Percentiles rank a stretch among this genome's conserved stretches.
Conservation (phyloP, 2,329 filamentous ascomycete genomes). For the Thyridium curvatum region DNA sequence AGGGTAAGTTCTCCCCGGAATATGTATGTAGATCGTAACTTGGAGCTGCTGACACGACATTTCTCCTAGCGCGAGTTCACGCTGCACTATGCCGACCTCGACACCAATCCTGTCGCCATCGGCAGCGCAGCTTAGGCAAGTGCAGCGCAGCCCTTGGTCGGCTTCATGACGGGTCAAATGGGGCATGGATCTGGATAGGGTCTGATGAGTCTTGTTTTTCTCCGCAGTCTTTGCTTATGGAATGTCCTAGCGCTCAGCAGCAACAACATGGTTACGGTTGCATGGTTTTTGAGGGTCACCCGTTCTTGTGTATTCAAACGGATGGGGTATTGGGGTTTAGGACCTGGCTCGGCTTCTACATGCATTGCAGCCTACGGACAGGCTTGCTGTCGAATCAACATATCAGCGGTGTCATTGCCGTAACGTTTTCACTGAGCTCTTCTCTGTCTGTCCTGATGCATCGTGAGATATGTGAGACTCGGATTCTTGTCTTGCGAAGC, state of each 20-base stretch:
- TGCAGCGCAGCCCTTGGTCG: not conserved
- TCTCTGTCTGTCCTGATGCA: no score
- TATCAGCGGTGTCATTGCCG: no score
- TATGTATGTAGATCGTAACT: not conserved
- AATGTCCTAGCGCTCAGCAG: not conserved
- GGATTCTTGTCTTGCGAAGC: no score
- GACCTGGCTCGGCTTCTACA: no score
- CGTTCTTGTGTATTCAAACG: not conserved
- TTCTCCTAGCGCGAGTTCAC: slow-evolving; percentile 48
- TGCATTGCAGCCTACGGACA: no score
- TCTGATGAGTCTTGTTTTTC: not conserved
- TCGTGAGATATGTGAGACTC: no score
- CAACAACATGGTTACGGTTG: not conserved
- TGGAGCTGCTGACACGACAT: slow-evolving; percentile 6
- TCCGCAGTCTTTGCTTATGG: not conserved
- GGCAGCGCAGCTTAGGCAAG: not conserved
- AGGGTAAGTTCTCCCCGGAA: slow-evolving; percentile 38
- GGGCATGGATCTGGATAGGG: not conserved
- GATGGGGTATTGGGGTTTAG: no score
- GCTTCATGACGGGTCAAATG: not conserved
- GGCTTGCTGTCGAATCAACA: no score
- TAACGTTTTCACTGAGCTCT: no score
- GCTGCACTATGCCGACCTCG: slow-evolving; percentile 55
- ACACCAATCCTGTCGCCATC: slow-evolving; percentile 29
- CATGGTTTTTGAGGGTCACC: not conserved